Percentiles rank a stretch among this genome's conserved stretches.
Conservation (phyloP, 257 asterid species). For the Przewalskia tangutica region DNA sequence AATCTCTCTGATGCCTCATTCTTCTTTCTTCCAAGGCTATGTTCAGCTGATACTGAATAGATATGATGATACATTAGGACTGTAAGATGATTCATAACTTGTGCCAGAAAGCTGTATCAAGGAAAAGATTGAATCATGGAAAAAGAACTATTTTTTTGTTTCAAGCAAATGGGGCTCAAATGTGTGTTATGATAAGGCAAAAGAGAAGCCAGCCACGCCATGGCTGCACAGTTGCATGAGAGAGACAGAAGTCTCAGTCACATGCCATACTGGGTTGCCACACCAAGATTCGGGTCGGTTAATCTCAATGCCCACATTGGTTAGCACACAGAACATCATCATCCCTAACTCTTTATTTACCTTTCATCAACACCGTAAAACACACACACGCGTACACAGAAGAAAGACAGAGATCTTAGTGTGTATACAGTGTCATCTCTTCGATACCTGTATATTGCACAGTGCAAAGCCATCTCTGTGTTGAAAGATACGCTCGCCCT, state of each 20-base stretch:
- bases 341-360: not conserved
- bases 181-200: not conserved
- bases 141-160: too few species aligned
- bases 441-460: not conserved
- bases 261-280: conserved; percentile 17
- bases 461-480: not conserved
- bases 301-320: conserved; percentile 1
- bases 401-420: not conserved
- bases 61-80: not conserved
- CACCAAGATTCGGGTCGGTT: conserved; percentile 29
- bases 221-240: conserved; percentile 21
- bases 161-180: not conserved
- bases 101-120: not conserved
- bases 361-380: not conserved
- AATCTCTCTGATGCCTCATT: not conserved
- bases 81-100: not conserved
- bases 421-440: not conserved
- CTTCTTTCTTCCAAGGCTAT: not conserved
- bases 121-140: too few species aligned
- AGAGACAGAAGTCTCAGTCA: not conserved
- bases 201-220: not conserved
- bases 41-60: not conserved
- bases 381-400: not conserved
- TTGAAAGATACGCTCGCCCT: not conserved
- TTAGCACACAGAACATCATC: not conserved